These are phyloP conservation scores for Sporothrix inflata DNA, from an alignment of 2,329 filamentous ascomycete species.

Conservation along the genomic window DNA sequence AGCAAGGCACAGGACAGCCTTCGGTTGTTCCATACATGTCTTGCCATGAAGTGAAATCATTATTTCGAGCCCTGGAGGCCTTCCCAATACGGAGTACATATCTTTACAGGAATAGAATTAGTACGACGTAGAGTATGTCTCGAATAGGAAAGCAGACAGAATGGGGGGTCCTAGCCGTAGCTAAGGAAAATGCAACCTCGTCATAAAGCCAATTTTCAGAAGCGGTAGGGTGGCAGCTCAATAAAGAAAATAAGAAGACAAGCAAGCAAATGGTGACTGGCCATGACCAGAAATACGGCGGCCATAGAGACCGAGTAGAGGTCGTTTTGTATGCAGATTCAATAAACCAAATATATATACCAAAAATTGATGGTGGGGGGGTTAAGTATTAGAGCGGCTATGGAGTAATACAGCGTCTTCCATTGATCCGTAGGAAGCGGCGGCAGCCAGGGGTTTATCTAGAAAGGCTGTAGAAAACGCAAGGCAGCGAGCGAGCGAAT, in stretches of 20 bases:
- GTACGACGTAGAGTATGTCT: not conserved
- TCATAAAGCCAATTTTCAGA: not conserved
- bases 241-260: too few species aligned
- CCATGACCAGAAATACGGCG: slow-evolving; percentile 11
- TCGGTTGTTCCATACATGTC: too few species aligned
- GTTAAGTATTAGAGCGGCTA: too few species aligned
- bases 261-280: not conserved
- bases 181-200: not conserved
- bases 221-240: too few species aligned
- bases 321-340: not conserved
- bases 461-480: not conserved
- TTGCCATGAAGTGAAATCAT: too few species aligned
- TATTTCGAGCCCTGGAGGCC: too few species aligned
- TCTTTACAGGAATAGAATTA: too few species aligned
- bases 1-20: too few species aligned
- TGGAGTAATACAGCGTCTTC: not conserved
- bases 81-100: too few species aligned
- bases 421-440: slow-evolving; percentile 8
- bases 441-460: too few species aligned
- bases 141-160: not conserved
- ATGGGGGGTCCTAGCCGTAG: not conserved
- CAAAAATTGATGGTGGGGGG: too few species aligned
- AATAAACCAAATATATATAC: not conserved
- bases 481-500: not conserved
- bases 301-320: not conserved